A percentile compares a stretch with the other conserved stretches of the same genome.
These are phyloP conservation scores for Mucor piriformis DNA, from an alignment of 371 early-diverging fungal genomes.

Conservation along the genomic window DNA sequence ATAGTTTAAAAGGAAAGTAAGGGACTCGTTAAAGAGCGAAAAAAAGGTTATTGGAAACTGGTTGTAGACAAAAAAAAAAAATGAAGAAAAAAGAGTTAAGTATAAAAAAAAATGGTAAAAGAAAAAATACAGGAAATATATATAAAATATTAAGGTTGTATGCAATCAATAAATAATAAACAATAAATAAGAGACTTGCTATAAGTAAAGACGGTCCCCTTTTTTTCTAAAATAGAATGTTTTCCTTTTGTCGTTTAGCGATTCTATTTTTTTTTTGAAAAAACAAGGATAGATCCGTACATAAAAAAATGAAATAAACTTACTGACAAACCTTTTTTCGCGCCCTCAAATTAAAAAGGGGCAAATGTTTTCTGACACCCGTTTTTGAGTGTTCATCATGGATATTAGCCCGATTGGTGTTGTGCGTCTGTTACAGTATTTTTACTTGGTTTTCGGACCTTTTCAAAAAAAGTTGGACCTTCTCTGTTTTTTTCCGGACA, in stretches of 20 bases:
- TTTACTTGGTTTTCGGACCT: too few relatives aligned
- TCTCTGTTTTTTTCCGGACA: too few relatives aligned
- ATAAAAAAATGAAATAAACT: neutral
- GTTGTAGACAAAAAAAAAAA: constrained; percentile 12
- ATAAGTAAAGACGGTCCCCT: constrained; percentile 3
- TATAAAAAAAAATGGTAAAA: neutral
- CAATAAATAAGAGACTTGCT: constrained; percentile 4
- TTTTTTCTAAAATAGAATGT: constrained; percentile 1
- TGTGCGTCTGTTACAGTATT: too few relatives aligned
- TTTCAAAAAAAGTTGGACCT: too few relatives aligned
- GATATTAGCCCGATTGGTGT: too few relatives aligned
- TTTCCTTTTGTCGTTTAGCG: neutral
- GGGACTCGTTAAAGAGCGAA: constrained; percentile 8
- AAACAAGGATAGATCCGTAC: neutral
- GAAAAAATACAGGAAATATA: constrained; percentile 2
- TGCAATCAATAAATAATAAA: constrained; percentile 14
- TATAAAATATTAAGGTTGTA: constrained; percentile 16
- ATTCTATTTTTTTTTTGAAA: neutral
- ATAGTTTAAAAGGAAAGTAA: constrained; percentile 1
- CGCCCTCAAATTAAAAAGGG: too few relatives aligned
- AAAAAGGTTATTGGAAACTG: constrained; percentile 1
- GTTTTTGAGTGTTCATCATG: too few relatives aligned
- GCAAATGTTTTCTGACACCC: too few relatives aligned
- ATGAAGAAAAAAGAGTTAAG: neutral
- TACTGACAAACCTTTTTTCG: too few relatives aligned